A percentile compares a stretch with the other conserved stretches of the same genome.
Conservation (phyloP, 257 asterid species). For the Nemophila menziesii region DNA sequence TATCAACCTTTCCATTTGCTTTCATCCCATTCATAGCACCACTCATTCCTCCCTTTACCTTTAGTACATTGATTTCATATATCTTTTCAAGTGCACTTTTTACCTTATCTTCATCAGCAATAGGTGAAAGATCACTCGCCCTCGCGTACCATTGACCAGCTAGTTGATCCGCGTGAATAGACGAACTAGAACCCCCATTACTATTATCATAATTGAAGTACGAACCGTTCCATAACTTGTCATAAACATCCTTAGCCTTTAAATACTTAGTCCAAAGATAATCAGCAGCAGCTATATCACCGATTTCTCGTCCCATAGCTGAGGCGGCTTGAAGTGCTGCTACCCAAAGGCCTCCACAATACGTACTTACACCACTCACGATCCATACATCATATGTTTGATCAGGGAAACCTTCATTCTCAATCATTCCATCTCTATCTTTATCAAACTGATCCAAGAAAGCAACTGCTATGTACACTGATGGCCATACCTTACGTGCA, state of each 20-base stretch:
- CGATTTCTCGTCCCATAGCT: conserved; percentile 66
- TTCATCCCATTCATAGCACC: conserved; percentile 93
- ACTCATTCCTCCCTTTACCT: conserved; percentile 58
- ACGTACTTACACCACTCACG: conserved; percentile 84
- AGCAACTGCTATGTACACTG: conserved; percentile 85
- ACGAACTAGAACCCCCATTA: conserved; percentile 53
- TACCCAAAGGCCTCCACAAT: conserved; percentile 94
- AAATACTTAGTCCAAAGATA: conserved; percentile 68
- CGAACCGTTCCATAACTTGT: conserved; percentile 77
- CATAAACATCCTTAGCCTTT: conserved; percentile 73
- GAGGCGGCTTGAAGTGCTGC: conserved; percentile 95
- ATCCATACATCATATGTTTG: conserved; percentile 97
- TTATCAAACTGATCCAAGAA: conserved; percentile 91
- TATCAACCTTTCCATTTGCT: conserved; percentile 71
- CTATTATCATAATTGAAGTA: conserved; percentile 75
- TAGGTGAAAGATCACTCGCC: conserved; percentile 75
- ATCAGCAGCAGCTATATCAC: conserved; percentile 63
- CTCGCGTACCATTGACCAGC: conserved; percentile 98
- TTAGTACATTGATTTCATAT: conserved; percentile 64
- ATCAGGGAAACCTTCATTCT: conserved; percentile 86
- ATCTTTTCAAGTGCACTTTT: conserved; percentile 58
- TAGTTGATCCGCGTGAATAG: conserved; percentile 94
- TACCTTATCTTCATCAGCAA: conserved; percentile 74
- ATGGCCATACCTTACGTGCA: conserved; percentile 82
- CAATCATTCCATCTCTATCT: conserved; percentile 98